Evolutionary conservation across 2,329 filamentous ascomycete species (phyloP), one percentile per base, ranked within the genome.

Genomic region (Colletotrichum sidae): DNA sequence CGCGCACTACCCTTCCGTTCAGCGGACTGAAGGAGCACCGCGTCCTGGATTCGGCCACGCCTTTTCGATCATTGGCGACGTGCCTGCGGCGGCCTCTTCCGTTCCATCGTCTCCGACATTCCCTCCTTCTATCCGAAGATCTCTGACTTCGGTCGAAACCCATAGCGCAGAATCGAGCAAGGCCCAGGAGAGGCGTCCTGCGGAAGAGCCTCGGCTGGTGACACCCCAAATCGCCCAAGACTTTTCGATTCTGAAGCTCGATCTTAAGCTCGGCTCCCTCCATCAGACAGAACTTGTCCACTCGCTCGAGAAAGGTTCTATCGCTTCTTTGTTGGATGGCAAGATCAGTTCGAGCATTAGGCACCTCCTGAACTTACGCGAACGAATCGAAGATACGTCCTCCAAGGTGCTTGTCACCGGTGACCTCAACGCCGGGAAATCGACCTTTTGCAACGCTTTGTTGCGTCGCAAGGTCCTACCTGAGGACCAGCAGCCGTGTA

Each of bases 391-490:
- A 76, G 96, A 99, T 77, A 98, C 93, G 0, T 93, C 95, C 5
- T 98, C 95, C 79, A 99, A 99, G 77, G 96, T 99, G 1, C 81
- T 99, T 63, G 90, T 99, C 15, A 99, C 96, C 0, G 96, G 96
- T 73, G 96, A 99, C 75, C 80, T 99, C 58, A 99, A 99, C 74
- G 95, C 96, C 8, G 96, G 96, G 74, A 99, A 99, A 76, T 99
- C 96, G 4, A 99, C 96, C 1, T 99, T 99, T 73, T 99, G 96
- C 81, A 99, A 99, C 78, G 96, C 96, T n/a, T 83, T 99, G 2
- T 80, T 99, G 45, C 90, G 96, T 67, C 89, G 94, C 68, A 98
- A 98, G 78, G 88, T 99, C 35, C 80, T 99, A 4, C 96, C 96
- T 0, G 96, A 98, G 78, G 96, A 99, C 72, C 95, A 99, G 77